These are phyloP conservation scores for Neoboletus subvelutipes DNA, from an alignment of 768 basidiomycete genomes.

Conservation along the genomic window DNA sequence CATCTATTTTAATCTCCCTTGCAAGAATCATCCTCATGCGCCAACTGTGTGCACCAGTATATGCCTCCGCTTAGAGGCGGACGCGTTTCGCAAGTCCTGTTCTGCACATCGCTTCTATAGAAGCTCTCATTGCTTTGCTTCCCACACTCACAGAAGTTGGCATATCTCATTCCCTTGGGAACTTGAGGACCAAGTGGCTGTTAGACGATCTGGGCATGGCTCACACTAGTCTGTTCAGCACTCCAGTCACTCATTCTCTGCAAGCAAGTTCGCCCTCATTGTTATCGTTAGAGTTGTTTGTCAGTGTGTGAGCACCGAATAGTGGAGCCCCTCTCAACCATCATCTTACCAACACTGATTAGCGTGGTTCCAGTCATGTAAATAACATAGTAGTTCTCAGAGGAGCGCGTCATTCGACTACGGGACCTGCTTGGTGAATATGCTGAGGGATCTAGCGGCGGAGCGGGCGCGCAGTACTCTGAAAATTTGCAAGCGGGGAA, in stretches of 20 bases:
- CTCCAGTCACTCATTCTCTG: not conserved
- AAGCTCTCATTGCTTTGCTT: not conserved
- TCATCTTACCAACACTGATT: not conserved
- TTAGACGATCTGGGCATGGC: not conserved
- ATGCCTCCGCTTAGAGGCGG: not conserved
- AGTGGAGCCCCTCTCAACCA: not conserved
- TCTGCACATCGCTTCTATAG: not conserved
- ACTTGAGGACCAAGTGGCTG: not conserved
- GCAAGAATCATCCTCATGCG: not conserved
- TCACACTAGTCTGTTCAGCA: not conserved
- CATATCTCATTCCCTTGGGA: not conserved
- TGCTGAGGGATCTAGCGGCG: not conserved
- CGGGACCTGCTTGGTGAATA: not conserved
- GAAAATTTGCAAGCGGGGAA: not conserved
- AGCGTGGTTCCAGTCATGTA: not conserved
- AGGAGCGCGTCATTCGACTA: not conserved
- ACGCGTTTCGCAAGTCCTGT: not conserved
- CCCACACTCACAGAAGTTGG: not conserved
- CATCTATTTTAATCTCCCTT: not conserved
- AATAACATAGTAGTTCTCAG: not conserved
- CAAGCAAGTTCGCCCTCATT: not conserved
- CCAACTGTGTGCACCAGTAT: not conserved
- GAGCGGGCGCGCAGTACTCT: not conserved
- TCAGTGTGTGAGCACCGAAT: not conserved
- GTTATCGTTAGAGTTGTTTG: not conserved